phyloP scores from a whole-genome alignment of 2,329 filamentous ascomycete genomes.

The Cladophialophora exuberans region DNA sequence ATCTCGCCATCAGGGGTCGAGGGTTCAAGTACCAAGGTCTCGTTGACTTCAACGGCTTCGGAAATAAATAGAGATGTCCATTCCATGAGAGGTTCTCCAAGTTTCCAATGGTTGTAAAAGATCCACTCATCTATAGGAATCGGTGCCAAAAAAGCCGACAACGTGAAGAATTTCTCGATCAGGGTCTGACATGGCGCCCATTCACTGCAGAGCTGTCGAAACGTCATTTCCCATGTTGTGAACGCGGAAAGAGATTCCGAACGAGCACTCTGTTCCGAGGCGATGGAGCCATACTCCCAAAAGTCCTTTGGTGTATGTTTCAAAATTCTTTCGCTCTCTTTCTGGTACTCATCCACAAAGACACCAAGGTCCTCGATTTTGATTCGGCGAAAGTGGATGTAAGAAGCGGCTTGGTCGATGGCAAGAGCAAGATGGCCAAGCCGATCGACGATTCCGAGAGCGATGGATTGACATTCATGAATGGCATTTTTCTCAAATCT shows the following conservation, averaged over 20 bases:
- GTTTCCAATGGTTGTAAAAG: neutral
- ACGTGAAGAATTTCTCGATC: constrained; percentile 25
- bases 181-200: constrained; percentile 38
- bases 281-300: neutral
- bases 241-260: neutral
- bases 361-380: neutral
- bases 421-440: neutral
- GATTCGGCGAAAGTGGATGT: neutral
- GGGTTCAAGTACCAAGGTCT: no score
- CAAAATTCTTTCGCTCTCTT: neutral
- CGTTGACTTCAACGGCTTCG: no score
- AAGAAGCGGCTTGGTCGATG: constrained; percentile 1
- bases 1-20: no score
- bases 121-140: neutral
- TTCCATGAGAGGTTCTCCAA: neutral
- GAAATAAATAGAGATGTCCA: neutral
- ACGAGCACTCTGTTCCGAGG: neutral
- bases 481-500: no score
- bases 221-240: constrained; percentile 8
- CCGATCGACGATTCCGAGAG: neutral
- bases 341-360: neutral
- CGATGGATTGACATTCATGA: neutral
- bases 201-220: constrained; percentile 23
- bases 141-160: neutral
- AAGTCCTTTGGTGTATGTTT: neutral